Percentiles rank a stretch among this genome's conserved stretches.
Conservation (phyloP, 768 basidiomycete species). For the Pleurotus pulmonarius region DNA sequence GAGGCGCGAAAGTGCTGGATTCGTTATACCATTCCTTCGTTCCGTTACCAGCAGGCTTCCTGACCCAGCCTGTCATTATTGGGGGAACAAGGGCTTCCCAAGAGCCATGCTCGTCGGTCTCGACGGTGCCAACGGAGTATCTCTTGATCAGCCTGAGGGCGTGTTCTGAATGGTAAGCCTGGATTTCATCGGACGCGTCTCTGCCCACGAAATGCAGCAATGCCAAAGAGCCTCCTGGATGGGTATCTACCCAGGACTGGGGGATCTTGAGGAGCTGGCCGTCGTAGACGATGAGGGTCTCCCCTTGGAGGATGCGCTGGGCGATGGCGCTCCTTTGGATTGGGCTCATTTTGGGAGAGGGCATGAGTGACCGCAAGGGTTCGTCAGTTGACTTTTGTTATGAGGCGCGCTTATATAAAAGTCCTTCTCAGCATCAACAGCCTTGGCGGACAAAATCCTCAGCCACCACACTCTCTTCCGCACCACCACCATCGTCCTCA, state of each 20-base stretch:
- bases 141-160: conserved; percentile 52
- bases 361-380: no score
- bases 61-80: conserved; percentile 79
- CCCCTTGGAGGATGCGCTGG: conserved; percentile 68
- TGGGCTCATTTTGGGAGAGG: no score
- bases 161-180: conserved; percentile 78
- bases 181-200: conserved; percentile 92
- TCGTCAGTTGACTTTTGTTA: no score
- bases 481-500: conserved; percentile 13
- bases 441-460: no score
- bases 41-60: conserved; percentile 33
- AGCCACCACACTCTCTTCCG: conserved; percentile 5
- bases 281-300: conserved; percentile 71
- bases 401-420: no score
- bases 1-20: conserved; percentile 39
- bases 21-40: conserved; percentile 61
- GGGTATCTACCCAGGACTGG: conserved; percentile 71
- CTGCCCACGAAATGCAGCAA: conserved; percentile 94
- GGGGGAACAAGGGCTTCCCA: conserved; percentile 88
- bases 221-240: conserved; percentile 87
- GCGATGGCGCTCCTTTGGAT: conserved; percentile 51
- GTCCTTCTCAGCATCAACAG: no score
- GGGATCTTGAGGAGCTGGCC: conserved; percentile 64
- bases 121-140: conserved; percentile 70
- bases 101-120: conserved; percentile 41